A percentile compares a stretch with the other conserved stretches of the same genome.
Evolutionary conservation across 148 eudicot genomes (phyloP).

Genomic region (Drosera capensis): DNA sequence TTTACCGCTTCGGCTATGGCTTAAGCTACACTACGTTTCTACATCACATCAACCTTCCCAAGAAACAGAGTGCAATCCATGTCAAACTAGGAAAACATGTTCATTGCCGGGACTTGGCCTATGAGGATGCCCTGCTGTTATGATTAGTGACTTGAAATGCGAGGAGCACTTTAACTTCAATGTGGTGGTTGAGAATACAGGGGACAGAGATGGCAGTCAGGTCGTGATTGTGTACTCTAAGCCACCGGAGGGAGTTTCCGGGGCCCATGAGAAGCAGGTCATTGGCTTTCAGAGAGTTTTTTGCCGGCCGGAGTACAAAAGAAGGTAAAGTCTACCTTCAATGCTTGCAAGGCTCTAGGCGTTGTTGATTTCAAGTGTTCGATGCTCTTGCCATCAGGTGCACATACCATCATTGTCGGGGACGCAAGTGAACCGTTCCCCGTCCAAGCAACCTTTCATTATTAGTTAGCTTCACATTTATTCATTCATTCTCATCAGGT

Average conservation of each 20-base stretch:
- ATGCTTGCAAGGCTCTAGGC: slow-evolving; percentile 11
- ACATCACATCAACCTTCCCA: slow-evolving; percentile 32
- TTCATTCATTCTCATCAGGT: neutral
- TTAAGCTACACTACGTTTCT: slow-evolving; percentile 50
- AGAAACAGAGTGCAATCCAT: slow-evolving; percentile 19
- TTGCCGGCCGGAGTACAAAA: slow-evolving; percentile 20
- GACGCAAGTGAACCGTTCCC: slow-evolving; percentile 1
- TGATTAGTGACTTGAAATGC: slow-evolving; percentile 39
- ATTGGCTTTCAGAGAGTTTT: slow-evolving; percentile 63
- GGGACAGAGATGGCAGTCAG: slow-evolving; percentile 50
- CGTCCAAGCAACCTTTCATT: neutral
- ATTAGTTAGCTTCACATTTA: neutral
- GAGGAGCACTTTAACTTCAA: slow-evolving; percentile 19
- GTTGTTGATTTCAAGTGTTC: slow-evolving; percentile 6
- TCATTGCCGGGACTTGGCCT: slow-evolving; percentile 20
- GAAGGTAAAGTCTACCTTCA: slow-evolving; percentile 2
- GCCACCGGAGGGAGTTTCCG: slow-evolving; percentile 23
- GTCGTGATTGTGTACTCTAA: slow-evolving; percentile 45
- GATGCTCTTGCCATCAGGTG: slow-evolving; percentile 5
- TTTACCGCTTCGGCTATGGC: slow-evolving; percentile 57
- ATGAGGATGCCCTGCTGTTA: neutral
- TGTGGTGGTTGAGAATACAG: slow-evolving; percentile 49
- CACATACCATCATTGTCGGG: slow-evolving; percentile 7
- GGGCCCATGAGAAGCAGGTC: slow-evolving; percentile 26
- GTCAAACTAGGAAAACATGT: slow-evolving; percentile 15